Base-by-base conservation (phyloP, 2,329 filamentous ascomycete species). In the Parascedosporium putredinis region DNA sequence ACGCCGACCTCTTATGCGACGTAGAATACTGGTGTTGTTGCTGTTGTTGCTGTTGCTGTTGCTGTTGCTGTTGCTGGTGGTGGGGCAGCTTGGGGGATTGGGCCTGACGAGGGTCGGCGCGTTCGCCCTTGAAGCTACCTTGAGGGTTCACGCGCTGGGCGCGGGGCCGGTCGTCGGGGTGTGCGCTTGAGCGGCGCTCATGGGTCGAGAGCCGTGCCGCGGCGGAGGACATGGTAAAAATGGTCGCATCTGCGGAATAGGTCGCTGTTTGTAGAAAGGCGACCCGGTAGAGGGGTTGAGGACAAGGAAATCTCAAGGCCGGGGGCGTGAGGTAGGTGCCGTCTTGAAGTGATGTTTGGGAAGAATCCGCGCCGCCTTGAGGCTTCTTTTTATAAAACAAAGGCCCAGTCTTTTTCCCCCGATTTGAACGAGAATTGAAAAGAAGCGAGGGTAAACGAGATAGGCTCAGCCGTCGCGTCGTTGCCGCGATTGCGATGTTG, bases 1-100 rank as follows among this genome's bases (percentile, higher is more conserved):
- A 83, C 2, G 76, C 68, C 16, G 72, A 70, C 50, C 78, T 72
- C 64, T 79, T 81, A 59, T 82, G 78, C 3, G 72, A 62, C 25
- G 67, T 66, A 55, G 65, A 65, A 31, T 62, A 64, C 49, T 64
- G 62, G 51, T 63, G 51, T 59, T 48, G 46, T 14, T 48, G 46
- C 20, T 46, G 40, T 7, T 44, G 40, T 20, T 47, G 45, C 14
- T 29, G 44, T 8, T 40, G 34, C 7, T 48, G 46, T 14, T 46
- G 40, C 6, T 44, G 40, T 20, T 47, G 45, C 14, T 29, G 44
- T 8, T 40, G 34, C 7, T n/a, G 6, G n/a, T 6, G 59, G 9
- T 60, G 61, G 52, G 63, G 64, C 42, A 62, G 60, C 55, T 65
- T 64, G 59, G 69, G 67, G 63, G 58, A 50, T 18, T 24, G 38